These are phyloP conservation scores for Lodderomyces beijingensis DNA, from an alignment of 1,139 yeast genomes.

Conservation along the genomic window DNA sequence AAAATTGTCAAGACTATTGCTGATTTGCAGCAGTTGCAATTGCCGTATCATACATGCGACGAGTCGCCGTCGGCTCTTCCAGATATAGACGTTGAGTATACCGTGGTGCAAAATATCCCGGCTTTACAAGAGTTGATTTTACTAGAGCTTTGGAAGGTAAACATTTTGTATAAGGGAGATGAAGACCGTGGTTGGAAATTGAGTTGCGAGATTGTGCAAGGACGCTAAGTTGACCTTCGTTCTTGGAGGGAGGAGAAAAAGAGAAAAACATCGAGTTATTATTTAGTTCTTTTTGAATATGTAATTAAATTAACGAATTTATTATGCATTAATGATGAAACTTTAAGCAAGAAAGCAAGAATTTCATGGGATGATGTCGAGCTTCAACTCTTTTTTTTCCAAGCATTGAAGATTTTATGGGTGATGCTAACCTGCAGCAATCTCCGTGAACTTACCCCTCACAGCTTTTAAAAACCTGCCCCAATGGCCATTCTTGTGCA, in stretches of 20 bases:
- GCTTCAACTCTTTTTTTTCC: too few species aligned
- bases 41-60: constrained; percentile 37
- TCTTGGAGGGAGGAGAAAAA: too few species aligned
- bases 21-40: constrained; percentile 75
- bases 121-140: constrained; percentile 61
- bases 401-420: too few species aligned
- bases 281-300: too few species aligned
- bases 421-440: too few species aligned
- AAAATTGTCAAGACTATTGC: constrained; percentile 71
- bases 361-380: too few species aligned
- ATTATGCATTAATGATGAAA: too few species aligned
- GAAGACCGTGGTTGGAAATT: constrained; percentile 70
- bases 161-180: constrained; percentile 54
- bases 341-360: too few species aligned
- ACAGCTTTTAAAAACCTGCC: constrained; percentile 35
- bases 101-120: constrained; percentile 22
- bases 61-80: background rate
- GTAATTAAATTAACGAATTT: too few species aligned
- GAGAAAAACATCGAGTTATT: too few species aligned
- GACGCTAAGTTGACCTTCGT: constrained; percentile 28
- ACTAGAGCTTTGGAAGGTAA: constrained; percentile 66
- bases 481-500: constrained; percentile 35
- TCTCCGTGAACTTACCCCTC: constrained; percentile 19
- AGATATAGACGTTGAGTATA: background rate
- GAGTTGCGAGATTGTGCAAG: constrained; percentile 37